Percentiles rank a stretch among this genome's conserved stretches.
Conservation (phyloP, 2,329 filamentous ascomycete genomes). For the Colletotrichum tanaceti region DNA sequence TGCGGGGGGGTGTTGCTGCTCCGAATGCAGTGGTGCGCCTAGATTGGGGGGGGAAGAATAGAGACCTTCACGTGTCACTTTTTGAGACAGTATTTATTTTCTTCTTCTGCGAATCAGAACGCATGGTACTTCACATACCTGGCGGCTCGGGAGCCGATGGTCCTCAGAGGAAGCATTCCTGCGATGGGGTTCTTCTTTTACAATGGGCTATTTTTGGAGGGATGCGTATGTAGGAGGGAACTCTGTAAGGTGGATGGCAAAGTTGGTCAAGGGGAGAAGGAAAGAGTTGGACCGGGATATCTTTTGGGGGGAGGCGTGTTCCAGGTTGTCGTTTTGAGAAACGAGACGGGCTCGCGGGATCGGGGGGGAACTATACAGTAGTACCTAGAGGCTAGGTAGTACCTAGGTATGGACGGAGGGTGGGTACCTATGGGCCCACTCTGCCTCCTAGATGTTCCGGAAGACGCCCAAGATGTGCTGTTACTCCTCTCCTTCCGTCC, state of each 20-base stretch:
- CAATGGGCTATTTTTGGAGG: background rate
- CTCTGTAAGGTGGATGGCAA: constrained; percentile 17
- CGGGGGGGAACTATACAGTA: no score
- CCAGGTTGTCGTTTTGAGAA: constrained; percentile 23
- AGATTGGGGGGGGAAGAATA: background rate
- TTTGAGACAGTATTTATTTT: background rate
- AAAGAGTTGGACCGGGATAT: constrained; percentile 5
- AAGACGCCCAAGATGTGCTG: constrained; percentile 15
- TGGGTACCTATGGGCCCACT: background rate
- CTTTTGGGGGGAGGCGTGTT: background rate
- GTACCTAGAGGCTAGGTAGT: no score
- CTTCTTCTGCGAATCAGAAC: background rate
- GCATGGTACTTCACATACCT: constrained; percentile 35
- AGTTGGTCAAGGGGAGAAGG: constrained; percentile 8
- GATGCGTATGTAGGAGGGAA: constrained; percentile 13
- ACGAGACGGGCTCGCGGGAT: constrained; percentile 27
- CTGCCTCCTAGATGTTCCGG: background rate
- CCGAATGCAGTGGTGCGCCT: constrained; percentile 29
- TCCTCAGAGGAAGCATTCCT: constrained; percentile 25
- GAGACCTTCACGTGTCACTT: constrained; percentile 28
- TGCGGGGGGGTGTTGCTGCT: constrained; percentile 7
- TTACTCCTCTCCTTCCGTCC: background rate
- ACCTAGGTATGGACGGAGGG: background rate
- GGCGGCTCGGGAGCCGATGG: constrained; percentile 26
- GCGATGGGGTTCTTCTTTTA: background rate